Base-by-base conservation (phyloP, 345 rosid species). In the Psidium friedrichsthalianum region DNA sequence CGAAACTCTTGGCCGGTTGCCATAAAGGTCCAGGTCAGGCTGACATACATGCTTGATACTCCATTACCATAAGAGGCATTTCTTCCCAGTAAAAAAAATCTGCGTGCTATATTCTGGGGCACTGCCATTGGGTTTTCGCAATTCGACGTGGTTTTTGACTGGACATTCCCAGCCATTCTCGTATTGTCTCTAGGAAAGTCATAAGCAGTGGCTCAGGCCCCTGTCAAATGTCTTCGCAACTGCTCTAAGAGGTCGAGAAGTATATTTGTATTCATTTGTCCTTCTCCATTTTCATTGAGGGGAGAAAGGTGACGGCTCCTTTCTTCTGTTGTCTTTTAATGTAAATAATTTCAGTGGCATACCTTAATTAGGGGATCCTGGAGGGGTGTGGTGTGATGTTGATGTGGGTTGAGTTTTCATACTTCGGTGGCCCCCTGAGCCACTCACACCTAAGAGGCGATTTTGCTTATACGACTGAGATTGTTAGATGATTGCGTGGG, bases 321-420 rank as follows among this genome's bases (percentile, higher is more conserved):
- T n/a, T n/a, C 16, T 56, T n/a, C 40, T 56, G n/a, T 82, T 54
- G 24, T 12, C 51, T 57, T 29, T 83, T 8, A 40, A n/a, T 24
- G 61, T 55, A 52, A 64, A n/a, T 85, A 52, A 59, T 76, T 84
- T 51, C n/a, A 32, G 40, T 83, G 51, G n/a, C 40, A 24, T n/a
- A 59, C 74, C 57, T 82, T 83, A 59, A 82, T 85, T 89, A 95
- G 98, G 98, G 98, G 88, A n/a, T n/a, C 98, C 98, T 21, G 98
- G 98, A 88, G 98, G 96, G 20, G 93, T 95, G 44, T 95, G 98
- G 98, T 95, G 98, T 82, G 98, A 94, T 88, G 98, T 95, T 47
- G 98, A 95, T 88, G 98, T 95, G 87, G n/a, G 93, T 95, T 85
- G 98, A 95, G 85, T 94, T 95, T 86, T 93, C 95, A 1, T 95